These are phyloP conservation scores for Colletotrichum tofieldiae DNA, from an alignment of 2,329 filamentous ascomycete genomes.

Conservation along the genomic window DNA sequence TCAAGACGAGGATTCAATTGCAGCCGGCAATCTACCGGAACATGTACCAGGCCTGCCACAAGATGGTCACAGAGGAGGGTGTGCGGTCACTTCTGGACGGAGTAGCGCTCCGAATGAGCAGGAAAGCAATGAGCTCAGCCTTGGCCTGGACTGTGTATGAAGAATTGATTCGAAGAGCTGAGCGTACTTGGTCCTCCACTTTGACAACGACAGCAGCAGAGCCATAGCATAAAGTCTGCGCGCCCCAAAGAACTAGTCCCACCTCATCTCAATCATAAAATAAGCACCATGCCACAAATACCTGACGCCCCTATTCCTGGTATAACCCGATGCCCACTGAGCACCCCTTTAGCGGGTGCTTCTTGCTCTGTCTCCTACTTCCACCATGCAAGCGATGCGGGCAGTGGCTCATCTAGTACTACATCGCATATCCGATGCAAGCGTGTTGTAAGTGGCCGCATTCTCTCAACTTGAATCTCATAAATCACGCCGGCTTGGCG, in stretches of 20 bases:
- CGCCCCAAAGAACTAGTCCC: conserved; percentile 8
- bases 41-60: conserved; percentile 80
- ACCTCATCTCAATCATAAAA: conserved; percentile 17
- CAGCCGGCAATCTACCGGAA: conserved; percentile 88
- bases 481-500: conserved; percentile 57
- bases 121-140: conserved; percentile 95
- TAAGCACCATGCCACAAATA: background rate
- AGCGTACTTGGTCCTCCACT: conserved; percentile 47
- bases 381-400: background rate
- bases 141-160: conserved; percentile 98
- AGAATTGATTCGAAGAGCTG: conserved; percentile 84
- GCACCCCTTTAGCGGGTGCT: background rate
- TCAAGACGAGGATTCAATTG: conserved; percentile 95
- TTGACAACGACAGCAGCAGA: conserved; percentile 20
- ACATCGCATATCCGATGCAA: too few relatives aligned
- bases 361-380: background rate
- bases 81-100: conserved; percentile 87
- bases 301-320: background rate
- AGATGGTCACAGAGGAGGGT: conserved; percentile 89
- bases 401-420: too few relatives aligned
- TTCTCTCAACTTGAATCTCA: background rate
- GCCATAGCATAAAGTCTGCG: conserved; percentile 20
- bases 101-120: conserved; percentile 85
- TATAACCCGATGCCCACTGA: background rate
- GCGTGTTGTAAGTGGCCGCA: background rate